Conservation (phyloP, 306 rosid genomes). For the cucumber (Cucumis sativus) region Cucumber_9930_V3 NC_026657.2:17471501-17472000, state of each 20-base stretch:
- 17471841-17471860: neutral
- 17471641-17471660: slow-evolving; percentile 7
- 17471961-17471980: neutral
- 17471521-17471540: slow-evolving; percentile 18
- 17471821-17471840: neutral
- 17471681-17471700: neutral
- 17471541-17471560: neutral
- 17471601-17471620: slow-evolving; percentile 5
- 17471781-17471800: neutral
- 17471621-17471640: neutral
- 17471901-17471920: neutral
- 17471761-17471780: neutral
- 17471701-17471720: neutral
- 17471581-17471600: slow-evolving; percentile 61
- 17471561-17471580: slow-evolving; percentile 39
- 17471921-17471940: neutral
- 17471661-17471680: neutral
- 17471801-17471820: neutral
- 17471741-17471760: neutral
- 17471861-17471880: neutral
- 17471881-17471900: neutral
- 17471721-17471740: neutral
- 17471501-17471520: slow-evolving; percentile 45
- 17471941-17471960: neutral
- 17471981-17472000: too few relatives aligned